Base-by-base conservation (phyloP, 257 asterid genomes). In the Fraxinus anomala region DNA sequence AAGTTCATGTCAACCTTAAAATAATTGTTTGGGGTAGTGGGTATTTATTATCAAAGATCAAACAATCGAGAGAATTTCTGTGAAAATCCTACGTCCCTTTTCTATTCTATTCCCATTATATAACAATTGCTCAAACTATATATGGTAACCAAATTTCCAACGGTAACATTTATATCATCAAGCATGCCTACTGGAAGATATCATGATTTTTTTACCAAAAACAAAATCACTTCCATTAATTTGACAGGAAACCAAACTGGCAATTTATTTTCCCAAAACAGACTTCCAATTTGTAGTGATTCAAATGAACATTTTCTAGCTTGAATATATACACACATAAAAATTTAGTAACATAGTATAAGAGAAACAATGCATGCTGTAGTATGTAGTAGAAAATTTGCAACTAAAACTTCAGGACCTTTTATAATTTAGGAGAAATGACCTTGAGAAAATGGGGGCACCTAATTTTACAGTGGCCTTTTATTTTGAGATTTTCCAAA, bases 361-460 rank as follows among this genome's bases (percentile, higher is more conserved):
- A 67, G 68, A 67, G 44, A 76, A 34, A 49, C 59, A 40, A 51
- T 44, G 16, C 14, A 17, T 72, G 83, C 34, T 26, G 70, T 47
- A 72, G 73, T 44, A 69, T 26, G 36, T 31, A 37, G 75, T 40
- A 6, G 11, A 33, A 73, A 70, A 63, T 12, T 23, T 67, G 81
- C 72, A 71, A 68, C 66, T 11, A 75, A 61, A 34, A 74, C 33
- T 44, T 47, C 63, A 21, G 42, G 14, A 72, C 40, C 70, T 71
- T 65, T 34, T 74, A 79, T 54, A 85, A 71, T 42, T 42, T 16
- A 68, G 71, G 85, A 75, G 70, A 79, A 84, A 77, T 74, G 80
- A 96, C 99, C 99, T 96, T 92, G 82, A 89, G 85, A 86, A 89
- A 93, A 86, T 82, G 87, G 74, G 98, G 95, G 34, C 93, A 96